Evolutionary conservation across 2,329 filamentous ascomycete species (phyloP).

Genomic region (Neurospora crassa): DNA sequence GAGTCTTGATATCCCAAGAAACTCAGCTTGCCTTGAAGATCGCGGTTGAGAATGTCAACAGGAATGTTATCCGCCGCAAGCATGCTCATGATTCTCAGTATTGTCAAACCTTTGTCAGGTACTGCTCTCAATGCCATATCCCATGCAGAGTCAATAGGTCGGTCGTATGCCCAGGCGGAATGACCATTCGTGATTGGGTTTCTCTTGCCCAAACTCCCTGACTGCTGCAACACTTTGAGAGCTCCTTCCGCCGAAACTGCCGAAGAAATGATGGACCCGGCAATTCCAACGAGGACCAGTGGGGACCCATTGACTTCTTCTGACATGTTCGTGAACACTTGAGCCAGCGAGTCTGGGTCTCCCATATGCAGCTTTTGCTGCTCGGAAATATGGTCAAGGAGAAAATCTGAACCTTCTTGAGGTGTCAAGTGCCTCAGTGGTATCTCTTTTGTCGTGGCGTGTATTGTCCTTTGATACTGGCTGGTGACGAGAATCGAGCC

Average conservation of each 20-base stretch:
- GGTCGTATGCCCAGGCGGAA: neutral
- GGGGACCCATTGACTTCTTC: neutral
- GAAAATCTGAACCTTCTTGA: neutral
- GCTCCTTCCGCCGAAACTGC: neutral
- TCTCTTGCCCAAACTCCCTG: neutral
- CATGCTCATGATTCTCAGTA: neutral
- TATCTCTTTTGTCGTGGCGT: neutral
- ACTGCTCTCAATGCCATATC: neutral
- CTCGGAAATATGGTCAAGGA: neutral
- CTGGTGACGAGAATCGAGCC: neutral
- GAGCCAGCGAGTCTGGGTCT: neutral
- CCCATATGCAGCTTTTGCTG: neutral
- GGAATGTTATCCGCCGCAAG: neutral
- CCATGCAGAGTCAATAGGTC: neutral
- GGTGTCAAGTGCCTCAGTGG: neutral
- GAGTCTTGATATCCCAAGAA: neutral
- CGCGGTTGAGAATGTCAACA: neutral
- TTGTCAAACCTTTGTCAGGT: neutral
- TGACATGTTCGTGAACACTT: neutral
- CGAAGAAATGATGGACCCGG: neutral
- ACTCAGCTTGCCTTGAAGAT: neutral
- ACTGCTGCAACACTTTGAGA: neutral
- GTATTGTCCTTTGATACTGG: neutral
- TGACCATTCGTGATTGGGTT: neutral
- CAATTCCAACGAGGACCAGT: neutral